Evolutionary conservation across 345 rosid genomes (phyloP).

Genomic region (Bruguiera gymnorhiza): DNA sequence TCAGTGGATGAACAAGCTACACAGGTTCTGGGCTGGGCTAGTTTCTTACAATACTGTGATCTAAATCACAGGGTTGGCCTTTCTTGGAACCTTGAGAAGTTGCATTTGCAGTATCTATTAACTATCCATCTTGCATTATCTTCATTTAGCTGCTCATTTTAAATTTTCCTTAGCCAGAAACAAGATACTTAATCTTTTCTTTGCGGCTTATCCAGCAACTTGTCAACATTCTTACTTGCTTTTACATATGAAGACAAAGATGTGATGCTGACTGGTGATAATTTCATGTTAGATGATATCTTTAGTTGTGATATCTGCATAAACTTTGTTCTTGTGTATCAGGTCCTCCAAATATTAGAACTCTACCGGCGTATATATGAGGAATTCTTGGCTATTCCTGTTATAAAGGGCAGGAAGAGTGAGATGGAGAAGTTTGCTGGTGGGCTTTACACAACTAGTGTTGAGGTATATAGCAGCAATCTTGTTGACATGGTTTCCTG

Average conservation of each 20-base stretch:
- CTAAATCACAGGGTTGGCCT: not conserved
- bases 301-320: not conserved
- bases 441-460: conserved; percentile 92
- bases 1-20: not conserved
- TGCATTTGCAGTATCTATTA: too few species aligned
- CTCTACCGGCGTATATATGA: conserved; percentile 84
- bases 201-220: not conserved
- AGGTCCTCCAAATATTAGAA: conserved; percentile 82
- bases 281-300: not conserved
- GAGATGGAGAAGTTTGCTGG: conserved; percentile 98
- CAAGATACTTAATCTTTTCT: not conserved
- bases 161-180: not conserved
- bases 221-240: not conserved
- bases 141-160: too few species aligned
- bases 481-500: not conserved
- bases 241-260: too few species aligned
- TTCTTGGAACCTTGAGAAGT: not conserved
- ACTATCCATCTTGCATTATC: too few species aligned
- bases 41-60: not conserved
- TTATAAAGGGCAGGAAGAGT: conserved; percentile 91
- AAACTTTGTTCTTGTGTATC: conserved; percentile 11
- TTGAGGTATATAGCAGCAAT: conserved; percentile 53
- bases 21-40: not conserved
- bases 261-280: not conserved
- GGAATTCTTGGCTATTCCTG: conserved; percentile 88